Percentiles rank a stretch among this genome's conserved stretches.
Evolutionary conservation across 768 basidiomycete species (phyloP).

Genomic region (Termitomyces sp.): DNA sequence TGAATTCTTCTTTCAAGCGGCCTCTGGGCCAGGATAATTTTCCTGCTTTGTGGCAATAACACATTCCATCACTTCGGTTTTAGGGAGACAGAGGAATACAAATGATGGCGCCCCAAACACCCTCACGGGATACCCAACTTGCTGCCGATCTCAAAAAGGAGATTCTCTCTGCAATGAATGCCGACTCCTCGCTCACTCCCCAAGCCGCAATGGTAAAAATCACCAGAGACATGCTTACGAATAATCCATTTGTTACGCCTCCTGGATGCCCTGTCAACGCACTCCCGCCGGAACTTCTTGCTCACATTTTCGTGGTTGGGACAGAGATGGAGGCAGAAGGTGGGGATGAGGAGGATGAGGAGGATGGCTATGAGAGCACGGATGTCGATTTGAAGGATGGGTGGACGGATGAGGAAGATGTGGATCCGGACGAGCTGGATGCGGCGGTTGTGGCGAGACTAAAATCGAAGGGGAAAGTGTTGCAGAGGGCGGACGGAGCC

Average conservation of each 20-base stretch:
- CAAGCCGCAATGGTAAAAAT: slow-evolving; percentile 27
- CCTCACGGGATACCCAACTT: slow-evolving; percentile 16
- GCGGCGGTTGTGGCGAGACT: slow-evolving; percentile 10
- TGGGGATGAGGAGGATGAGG: slow-evolving; percentile 28
- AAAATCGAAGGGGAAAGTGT: slow-evolving; percentile 13
- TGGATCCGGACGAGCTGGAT: slow-evolving; percentile 6
- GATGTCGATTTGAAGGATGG: slow-evolving; percentile 25
- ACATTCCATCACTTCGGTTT: background rate
- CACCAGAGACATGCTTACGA: slow-evolving; percentile 28
- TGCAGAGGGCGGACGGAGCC: slow-evolving; percentile 15
- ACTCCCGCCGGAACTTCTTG: slow-evolving; percentile 52
- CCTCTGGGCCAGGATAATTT: no score
- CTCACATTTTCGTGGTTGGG: slow-evolving; percentile 48
- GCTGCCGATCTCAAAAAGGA: slow-evolving; percentile 19
- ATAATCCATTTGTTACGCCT: slow-evolving; percentile 46
- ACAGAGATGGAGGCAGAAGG: slow-evolving; percentile 29
- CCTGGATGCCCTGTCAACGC: slow-evolving; percentile 44
- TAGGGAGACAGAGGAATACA: background rate
- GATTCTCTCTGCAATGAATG: slow-evolving; percentile 18
- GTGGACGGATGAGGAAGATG: slow-evolving; percentile 19
- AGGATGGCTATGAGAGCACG: slow-evolving; percentile 24
- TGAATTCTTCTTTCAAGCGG: no score
- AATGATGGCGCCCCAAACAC: slow-evolving; percentile 18
- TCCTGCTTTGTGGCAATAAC: background rate
- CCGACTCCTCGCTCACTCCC: slow-evolving; percentile 22